These are phyloP conservation scores for Lentinula aciculospora DNA, from an alignment of 768 basidiomycete genomes.

Conservation along the genomic window DNA sequence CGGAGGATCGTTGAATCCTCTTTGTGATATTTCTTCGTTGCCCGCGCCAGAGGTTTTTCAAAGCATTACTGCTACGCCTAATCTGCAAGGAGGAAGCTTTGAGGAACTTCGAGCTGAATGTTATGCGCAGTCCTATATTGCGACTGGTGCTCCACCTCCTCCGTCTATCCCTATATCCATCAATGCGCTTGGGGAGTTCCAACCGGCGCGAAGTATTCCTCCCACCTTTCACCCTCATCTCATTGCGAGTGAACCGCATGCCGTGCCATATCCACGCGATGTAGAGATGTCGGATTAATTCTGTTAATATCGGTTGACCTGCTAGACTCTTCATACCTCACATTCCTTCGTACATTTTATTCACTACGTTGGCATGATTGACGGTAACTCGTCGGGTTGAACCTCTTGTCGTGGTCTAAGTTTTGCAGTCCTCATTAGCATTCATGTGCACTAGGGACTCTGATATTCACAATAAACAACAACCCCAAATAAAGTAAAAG, in stretches of 20 bases:
- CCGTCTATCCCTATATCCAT: neutral
- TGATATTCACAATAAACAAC: no score
- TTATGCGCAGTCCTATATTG: neutral
- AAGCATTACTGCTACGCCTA: constrained; percentile 1
- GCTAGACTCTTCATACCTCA: neutral
- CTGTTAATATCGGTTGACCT: neutral
- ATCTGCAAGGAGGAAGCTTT: neutral
- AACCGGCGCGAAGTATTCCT: neutral
- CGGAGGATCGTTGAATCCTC: neutral
- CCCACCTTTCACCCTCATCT: neutral
- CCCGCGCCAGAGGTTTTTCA: neutral
- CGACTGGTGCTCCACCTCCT: neutral
- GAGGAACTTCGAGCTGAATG: constrained; percentile 1
- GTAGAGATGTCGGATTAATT: neutral
- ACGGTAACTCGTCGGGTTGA: no score
- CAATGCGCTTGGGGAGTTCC: neutral
- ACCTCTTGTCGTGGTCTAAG: no score
- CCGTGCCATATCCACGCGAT: neutral
- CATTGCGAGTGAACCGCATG: neutral
- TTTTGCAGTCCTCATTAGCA: no score
- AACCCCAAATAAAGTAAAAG: neutral
- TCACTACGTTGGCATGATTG: no score
- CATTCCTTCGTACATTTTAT: neutral
- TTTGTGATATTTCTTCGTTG: neutral
- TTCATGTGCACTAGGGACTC: no score